Conservation (phyloP, 345 rosid species). For the Hibiscus tridactylites region DNA sequence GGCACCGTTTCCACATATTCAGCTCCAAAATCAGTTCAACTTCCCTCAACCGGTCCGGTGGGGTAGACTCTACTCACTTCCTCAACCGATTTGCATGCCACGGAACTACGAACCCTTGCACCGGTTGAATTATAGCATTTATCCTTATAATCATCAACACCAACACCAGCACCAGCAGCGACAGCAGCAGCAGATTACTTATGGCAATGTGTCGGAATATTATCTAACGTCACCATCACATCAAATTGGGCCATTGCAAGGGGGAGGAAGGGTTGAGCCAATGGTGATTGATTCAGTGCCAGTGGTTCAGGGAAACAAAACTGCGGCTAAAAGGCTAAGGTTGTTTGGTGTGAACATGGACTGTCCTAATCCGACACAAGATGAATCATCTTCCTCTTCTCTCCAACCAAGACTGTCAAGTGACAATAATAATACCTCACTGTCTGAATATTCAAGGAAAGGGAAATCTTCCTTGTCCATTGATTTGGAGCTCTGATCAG, state of each 20-base stretch:
- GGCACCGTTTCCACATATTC: constrained; percentile 28
- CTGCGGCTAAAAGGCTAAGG: constrained; percentile 45
- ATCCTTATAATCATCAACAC: constrained; percentile 25
- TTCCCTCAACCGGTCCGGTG: constrained; percentile 39
- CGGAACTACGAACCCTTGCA: constrained; percentile 27
- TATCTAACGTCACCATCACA: constrained; percentile 36
- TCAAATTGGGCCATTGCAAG: constrained; percentile 29
- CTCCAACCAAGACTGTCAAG: constrained; percentile 2
- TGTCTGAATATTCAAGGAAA: constrained; percentile 34
- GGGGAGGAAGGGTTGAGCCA: constrained; percentile 16
- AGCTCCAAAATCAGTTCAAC: constrained; percentile 33
- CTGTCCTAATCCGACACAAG: constrained; percentile 33
- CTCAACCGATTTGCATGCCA: constrained; percentile 27
- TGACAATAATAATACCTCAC: background rate
- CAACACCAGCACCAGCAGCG: background rate
- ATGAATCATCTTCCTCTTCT: constrained; percentile 16
- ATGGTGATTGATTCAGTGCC: constrained; percentile 56
- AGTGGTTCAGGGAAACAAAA: constrained; percentile 6
- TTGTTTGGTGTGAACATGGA: constrained; percentile 64
- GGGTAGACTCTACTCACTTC: constrained; percentile 49
- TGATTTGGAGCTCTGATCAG: constrained; percentile 51
- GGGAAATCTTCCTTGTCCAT: constrained; percentile 63
- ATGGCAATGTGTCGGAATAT: constrained; percentile 28
- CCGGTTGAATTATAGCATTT: constrained; percentile 27
- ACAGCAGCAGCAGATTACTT: constrained; percentile 18